Evolutionary conservation across 1,284 basidiomycete genomes (phyloP).

Genomic region (Abortiporus biennis): DNA sequence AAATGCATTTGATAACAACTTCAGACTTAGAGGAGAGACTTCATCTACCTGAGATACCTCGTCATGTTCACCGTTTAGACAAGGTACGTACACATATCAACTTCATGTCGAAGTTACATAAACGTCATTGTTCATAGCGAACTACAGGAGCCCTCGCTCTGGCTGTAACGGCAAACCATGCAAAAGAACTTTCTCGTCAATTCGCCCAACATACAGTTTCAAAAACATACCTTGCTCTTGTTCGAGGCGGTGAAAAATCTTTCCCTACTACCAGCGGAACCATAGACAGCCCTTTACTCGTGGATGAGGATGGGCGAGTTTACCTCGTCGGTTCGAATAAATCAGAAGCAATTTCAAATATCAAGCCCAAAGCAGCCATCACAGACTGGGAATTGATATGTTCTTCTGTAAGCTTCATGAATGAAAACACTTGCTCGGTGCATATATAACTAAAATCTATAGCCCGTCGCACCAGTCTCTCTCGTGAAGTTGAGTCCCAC

Average conservation of each 20-base stretch:
- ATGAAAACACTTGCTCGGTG: neutral
- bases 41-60: slow-evolving; percentile 30
- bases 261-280: slow-evolving; percentile 37
- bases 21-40: slow-evolving; percentile 35
- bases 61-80: slow-evolving; percentile 62
- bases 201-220: slow-evolving; percentile 40
- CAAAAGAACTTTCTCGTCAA: slow-evolving; percentile 47
- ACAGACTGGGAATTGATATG: slow-evolving; percentile 59
- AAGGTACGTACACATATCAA: slow-evolving; percentile 34
- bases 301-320: slow-evolving; percentile 40
- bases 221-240: slow-evolving; percentile 66
- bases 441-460: neutral
- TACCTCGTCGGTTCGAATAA: neutral
- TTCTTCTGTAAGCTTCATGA: slow-evolving; percentile 44
- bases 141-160: slow-evolving; percentile 62
- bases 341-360: neutral
- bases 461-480: slow-evolving; percentile 47
- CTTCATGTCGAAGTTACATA: slow-evolving; percentile 1
- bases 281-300: slow-evolving; percentile 35
- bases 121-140: slow-evolving; percentile 28
- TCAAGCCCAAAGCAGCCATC: slow-evolving; percentile 32
- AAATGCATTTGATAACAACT: neutral
- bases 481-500: slow-evolving; percentile 49
- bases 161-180: slow-evolving; percentile 37
- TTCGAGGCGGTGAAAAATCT: slow-evolving; percentile 43